Evolutionary conservation across 2,329 filamentous ascomycete genomes (phyloP).

Genomic region (Aspergillus terreus): DNA sequence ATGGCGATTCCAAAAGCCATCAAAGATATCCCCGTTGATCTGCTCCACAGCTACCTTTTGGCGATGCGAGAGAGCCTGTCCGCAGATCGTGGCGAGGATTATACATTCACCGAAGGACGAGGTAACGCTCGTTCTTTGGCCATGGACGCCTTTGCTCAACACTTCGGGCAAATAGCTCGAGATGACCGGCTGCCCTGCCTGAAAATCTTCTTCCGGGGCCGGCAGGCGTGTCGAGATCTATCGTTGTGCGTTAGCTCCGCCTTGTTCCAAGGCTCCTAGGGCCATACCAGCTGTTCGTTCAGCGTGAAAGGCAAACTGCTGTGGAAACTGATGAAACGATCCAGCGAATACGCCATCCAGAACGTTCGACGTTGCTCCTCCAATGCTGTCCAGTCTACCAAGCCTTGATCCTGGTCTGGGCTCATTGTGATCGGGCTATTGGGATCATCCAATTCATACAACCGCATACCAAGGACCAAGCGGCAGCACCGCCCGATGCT

Average conservation of each 20-base stretch:
- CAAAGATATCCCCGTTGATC: conserved; percentile 6
- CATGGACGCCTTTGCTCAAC: conserved; percentile 12
- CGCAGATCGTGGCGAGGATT: conserved; percentile 28
- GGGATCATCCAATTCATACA: conserved; percentile 34
- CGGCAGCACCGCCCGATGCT: conserved; percentile 37
- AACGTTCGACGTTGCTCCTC: conserved; percentile 38
- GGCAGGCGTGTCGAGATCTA: conserved; percentile 37
- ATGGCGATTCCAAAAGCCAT: conserved; percentile 16
- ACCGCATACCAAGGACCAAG: conserved; percentile 33
- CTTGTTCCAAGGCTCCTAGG: background rate
- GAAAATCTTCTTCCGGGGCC: conserved; percentile 33
- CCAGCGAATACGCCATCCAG: conserved; percentile 40
- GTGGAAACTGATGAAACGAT: conserved; percentile 33
- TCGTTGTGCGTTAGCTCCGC: conserved; percentile 5
- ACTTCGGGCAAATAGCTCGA: conserved; percentile 30
- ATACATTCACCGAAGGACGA: conserved; percentile 33
- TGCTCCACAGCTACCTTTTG: conserved; percentile 15
- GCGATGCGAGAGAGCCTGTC: conserved; percentile 14
- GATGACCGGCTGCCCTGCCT: conserved; percentile 25
- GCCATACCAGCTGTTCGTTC: conserved; percentile 21
- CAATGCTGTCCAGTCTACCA: conserved; percentile 25
- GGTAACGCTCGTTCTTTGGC: conserved; percentile 6
- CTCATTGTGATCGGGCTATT: conserved; percentile 12
- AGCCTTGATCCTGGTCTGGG: conserved; percentile 7
- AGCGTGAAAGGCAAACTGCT: conserved; percentile 29